These are phyloP conservation scores for Ploettnerulaceae sp. DNA, from an alignment of 2,329 filamentous ascomycete species.

Conservation along the genomic window DNA sequence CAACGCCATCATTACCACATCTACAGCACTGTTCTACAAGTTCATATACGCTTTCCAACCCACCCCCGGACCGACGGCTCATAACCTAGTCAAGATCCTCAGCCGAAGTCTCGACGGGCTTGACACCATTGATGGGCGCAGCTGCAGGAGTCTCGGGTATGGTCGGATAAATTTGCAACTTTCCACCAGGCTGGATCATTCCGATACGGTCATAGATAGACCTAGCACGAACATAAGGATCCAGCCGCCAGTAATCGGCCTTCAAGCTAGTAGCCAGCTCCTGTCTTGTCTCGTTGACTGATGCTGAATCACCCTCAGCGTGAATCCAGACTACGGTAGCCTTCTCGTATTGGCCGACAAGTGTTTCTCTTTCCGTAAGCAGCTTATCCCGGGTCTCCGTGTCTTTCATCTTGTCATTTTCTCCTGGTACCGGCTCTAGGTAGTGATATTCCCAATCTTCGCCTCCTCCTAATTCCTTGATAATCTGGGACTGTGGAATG, in stretches of 20 bases:
- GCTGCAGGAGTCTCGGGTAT: slow-evolving; percentile 10
- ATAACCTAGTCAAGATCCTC: slow-evolving; percentile 30
- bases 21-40: slow-evolving; percentile 14
- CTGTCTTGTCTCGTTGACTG: slow-evolving; percentile 54
- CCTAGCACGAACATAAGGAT: slow-evolving; percentile 79
- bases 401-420: slow-evolving; percentile 73
- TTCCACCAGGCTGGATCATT: slow-evolving; percentile 62
- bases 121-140: slow-evolving; percentile 12
- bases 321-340: slow-evolving; percentile 72
- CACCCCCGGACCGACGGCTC: background rate
- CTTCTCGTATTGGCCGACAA: slow-evolving; percentile 71
- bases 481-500: slow-evolving; percentile 65
- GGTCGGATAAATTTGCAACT: slow-evolving; percentile 63
- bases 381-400: slow-evolving; percentile 58
- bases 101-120: slow-evolving; percentile 24
- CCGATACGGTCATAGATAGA: slow-evolving; percentile 82
- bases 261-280: slow-evolving; percentile 58
- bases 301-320: slow-evolving; percentile 35
- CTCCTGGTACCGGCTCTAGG: slow-evolving; percentile 66
- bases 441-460: slow-evolving; percentile 84
- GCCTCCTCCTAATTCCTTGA: slow-evolving; percentile 78
- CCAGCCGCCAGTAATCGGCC: slow-evolving; percentile 81
- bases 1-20: slow-evolving; percentile 9
- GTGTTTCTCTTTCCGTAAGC: slow-evolving; percentile 53
- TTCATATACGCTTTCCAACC: no score